These are phyloP conservation scores for Exserohilum turcica DNA, from an alignment of 2,329 filamentous ascomycete species.

Conservation along the genomic window DNA sequence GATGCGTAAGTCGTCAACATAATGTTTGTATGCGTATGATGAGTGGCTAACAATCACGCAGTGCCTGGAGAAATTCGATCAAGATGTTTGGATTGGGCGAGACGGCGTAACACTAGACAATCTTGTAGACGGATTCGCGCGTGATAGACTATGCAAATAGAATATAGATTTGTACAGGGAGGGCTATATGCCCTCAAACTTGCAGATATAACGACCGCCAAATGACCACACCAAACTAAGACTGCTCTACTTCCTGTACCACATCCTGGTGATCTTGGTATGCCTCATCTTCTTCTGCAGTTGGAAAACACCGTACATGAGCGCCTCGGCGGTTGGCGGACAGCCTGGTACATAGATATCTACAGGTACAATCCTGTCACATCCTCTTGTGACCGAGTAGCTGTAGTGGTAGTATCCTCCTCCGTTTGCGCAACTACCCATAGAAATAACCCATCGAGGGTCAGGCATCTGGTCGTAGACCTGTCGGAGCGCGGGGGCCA, in stretches of 20 bases:
- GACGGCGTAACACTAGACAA: slow-evolving; percentile 10
- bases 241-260: slow-evolving; percentile 58
- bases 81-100: slow-evolving; percentile 49
- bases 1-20: slow-evolving; percentile 64
- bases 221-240: slow-evolving; percentile 16
- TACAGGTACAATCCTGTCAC: slow-evolving; percentile 80
- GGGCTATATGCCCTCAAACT: slow-evolving; percentile 19
- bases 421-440: slow-evolving; percentile 84
- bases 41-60: slow-evolving; percentile 15
- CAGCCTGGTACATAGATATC: slow-evolving; percentile 84
- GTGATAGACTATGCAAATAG: slow-evolving; percentile 14
- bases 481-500: slow-evolving; percentile 87
- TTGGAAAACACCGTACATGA: slow-evolving; percentile 71
- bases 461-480: slow-evolving; percentile 97
- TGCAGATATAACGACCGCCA: slow-evolving; percentile 27
- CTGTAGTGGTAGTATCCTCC: slow-evolving; percentile 88
- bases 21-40: neutral
- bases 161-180: slow-evolving; percentile 19
- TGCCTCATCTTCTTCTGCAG: slow-evolving; percentile 77
- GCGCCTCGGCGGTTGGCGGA: slow-evolving; percentile 60
- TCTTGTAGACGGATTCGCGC: neutral
- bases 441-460: slow-evolving; percentile 83
- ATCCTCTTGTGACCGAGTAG: slow-evolving; percentile 78
- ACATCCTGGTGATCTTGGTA: slow-evolving; percentile 62
- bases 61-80: slow-evolving; percentile 48